phyloP scores from a whole-genome alignment of 495 filamentous ascomycete genomes.

The Penicillium ucsense region DNA sequence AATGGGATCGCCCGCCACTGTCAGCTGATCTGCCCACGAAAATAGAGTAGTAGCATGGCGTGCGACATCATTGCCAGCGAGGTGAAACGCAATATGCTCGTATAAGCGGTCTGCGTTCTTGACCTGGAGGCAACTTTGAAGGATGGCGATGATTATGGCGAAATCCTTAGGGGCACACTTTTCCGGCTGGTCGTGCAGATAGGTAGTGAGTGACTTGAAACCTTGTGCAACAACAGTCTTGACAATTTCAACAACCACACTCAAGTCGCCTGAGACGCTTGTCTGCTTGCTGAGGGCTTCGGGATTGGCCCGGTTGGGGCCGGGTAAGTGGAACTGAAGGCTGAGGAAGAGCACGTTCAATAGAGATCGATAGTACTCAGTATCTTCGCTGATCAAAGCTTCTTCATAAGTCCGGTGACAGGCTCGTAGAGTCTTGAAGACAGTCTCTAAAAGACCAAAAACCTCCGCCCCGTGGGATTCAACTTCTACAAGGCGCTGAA shows the following conservation, averaged over 20 bases:
- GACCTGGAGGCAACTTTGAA: conserved; percentile 70
- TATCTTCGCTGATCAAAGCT: conserved; percentile 48
- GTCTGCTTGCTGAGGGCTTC: conserved; percentile 30
- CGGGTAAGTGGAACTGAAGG: conserved; percentile 50
- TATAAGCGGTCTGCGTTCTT: conserved; percentile 35
- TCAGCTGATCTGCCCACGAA: conserved; percentile 79
- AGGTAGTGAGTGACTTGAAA: conserved; percentile 64
- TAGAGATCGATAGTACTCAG: conserved; percentile 69
- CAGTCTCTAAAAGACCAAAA: conserved; percentile 48
- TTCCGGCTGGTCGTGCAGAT: conserved; percentile 56
- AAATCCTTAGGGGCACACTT: conserved; percentile 58
- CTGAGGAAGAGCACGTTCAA: conserved; percentile 78
- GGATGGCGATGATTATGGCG: conserved; percentile 76
- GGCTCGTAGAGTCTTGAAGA: conserved; percentile 58
- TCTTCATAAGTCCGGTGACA: conserved; percentile 56
- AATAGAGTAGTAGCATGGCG: conserved; percentile 80
- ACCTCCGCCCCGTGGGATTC: conserved; percentile 51
- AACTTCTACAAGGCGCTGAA: conserved; percentile 62
- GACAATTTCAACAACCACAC: conserved; percentile 60
- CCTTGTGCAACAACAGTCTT: conserved; percentile 69
- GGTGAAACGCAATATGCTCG: conserved; percentile 56
- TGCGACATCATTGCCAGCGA: conserved; percentile 52
- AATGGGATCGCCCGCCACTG: conserved; percentile 71
- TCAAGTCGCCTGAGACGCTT: conserved; percentile 32
- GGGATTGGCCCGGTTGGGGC: conserved; percentile 13